Percentiles rank a stretch among this genome's conserved stretches.
These are phyloP conservation scores for Acacia acuminata DNA, from an alignment of 306 rosid genomes.

Conservation along the genomic window DNA sequence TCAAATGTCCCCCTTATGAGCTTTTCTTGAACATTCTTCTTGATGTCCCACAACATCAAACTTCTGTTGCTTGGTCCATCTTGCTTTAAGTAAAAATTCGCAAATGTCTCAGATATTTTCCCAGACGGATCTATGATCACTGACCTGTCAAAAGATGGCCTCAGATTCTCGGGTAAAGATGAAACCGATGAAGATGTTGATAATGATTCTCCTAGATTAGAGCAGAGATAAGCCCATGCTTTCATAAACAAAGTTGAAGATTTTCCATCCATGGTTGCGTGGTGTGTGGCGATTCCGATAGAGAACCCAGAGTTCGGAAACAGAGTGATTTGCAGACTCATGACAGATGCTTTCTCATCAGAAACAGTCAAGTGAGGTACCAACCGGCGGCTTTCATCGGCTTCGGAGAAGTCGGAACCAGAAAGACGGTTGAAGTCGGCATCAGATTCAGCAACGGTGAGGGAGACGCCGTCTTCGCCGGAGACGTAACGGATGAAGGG, in stretches of 20 bases:
- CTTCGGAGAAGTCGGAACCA: not conserved
- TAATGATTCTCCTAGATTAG: not conserved
- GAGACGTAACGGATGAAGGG: not conserved
- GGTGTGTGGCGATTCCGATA: not conserved
- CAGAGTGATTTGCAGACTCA: not conserved
- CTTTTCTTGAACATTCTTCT: not conserved
- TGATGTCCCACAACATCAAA: not conserved
- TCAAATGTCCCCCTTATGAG: not conserved
- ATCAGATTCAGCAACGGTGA: not conserved
- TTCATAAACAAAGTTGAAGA: not conserved
- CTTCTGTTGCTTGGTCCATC: not conserved
- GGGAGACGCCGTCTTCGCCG: not conserved
- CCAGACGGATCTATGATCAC: not conserved
- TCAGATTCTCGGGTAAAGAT: not conserved
- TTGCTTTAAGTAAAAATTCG: not conserved
- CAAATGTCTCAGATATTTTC: not conserved
- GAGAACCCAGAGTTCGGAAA: not conserved
- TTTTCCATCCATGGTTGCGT: not conserved
- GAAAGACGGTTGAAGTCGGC: not conserved
- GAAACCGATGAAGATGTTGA: not conserved
- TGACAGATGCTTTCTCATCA: not conserved
- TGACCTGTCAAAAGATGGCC: not conserved
- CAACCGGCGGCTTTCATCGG: not conserved
- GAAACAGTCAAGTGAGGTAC: not conserved
- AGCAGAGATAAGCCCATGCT: not conserved